These are phyloP conservation scores for Blastobotrys aristatus DNA, from an alignment of 1,139 yeast species.

Conservation along the genomic window DNA sequence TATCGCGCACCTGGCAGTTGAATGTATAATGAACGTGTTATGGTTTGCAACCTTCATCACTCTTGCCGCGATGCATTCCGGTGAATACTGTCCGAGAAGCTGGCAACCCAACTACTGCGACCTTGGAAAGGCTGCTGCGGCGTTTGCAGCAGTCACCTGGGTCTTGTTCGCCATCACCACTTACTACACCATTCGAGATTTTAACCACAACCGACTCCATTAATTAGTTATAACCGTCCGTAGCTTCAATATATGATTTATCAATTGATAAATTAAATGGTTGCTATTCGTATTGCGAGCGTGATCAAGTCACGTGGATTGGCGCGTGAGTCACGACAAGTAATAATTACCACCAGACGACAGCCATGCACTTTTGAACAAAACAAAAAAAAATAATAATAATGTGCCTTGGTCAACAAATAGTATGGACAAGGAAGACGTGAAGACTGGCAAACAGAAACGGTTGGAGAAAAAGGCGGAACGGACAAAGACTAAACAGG, in stretches of 20 bases:
- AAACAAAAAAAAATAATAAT: no score
- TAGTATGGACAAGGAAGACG: no score
- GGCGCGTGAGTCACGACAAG: no score
- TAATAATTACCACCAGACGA: no score
- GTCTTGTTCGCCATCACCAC: not conserved
- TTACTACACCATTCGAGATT: not conserved
- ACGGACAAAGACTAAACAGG: not conserved
- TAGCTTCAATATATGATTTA: no score
- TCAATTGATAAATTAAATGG: no score
- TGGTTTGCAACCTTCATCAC: slow-evolving; percentile 7
- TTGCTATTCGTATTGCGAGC: no score
- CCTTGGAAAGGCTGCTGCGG: slow-evolving; percentile 7
- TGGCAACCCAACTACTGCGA: slow-evolving; percentile 3
- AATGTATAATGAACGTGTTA: not conserved
- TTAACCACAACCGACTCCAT: not conserved
- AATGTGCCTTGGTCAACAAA: no score
- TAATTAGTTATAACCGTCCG: no score
- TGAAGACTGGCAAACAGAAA: slow-evolving; percentile 7
- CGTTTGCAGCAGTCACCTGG: slow-evolving; percentile 8
- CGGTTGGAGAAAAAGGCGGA: slow-evolving; percentile 6
- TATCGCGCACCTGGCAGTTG: not conserved
- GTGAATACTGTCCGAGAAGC: not conserved
- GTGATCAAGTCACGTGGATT: no score
- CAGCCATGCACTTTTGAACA: no score
- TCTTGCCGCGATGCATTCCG: slow-evolving; percentile 4